phyloP scores from a whole-genome alignment of 2,329 filamentous ascomycete genomes.

The Fusarium sp. region DNA sequence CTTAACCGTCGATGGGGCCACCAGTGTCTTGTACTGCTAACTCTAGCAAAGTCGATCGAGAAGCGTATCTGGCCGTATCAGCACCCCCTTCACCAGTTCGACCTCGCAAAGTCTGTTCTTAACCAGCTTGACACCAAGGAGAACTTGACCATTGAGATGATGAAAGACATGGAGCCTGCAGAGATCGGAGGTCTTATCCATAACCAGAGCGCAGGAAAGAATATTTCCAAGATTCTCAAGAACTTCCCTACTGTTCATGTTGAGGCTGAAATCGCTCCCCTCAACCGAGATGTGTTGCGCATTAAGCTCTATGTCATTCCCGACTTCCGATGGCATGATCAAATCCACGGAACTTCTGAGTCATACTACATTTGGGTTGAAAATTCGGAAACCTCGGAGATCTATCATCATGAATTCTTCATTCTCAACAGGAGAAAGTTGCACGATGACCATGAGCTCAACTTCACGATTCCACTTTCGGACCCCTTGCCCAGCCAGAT shows the following conservation, averaged over 20 bases:
- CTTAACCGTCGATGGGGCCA: slow-evolving; percentile 96
- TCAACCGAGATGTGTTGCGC: slow-evolving; percentile 95
- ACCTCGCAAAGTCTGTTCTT: slow-evolving; percentile 85
- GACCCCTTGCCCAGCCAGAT: slow-evolving; percentile 96
- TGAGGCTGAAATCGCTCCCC: slow-evolving; percentile 92
- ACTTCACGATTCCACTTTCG: slow-evolving; percentile 95
- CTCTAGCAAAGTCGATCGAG: slow-evolving; percentile 96
- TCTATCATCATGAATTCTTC: slow-evolving; percentile 98
- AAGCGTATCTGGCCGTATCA: slow-evolving; percentile 95
- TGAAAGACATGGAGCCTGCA: slow-evolving; percentile 92
- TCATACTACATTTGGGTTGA: slow-evolving; percentile 99
- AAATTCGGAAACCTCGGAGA: slow-evolving; percentile 96
- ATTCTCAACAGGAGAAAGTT: slow-evolving; percentile 91
- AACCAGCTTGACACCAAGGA: slow-evolving; percentile 88
- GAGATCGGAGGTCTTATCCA: slow-evolving; percentile 94
- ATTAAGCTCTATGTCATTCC: slow-evolving; percentile 88
- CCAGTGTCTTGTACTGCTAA: slow-evolving; percentile 91
- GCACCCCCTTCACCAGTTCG: slow-evolving; percentile 95
- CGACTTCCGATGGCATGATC: slow-evolving; percentile 95
- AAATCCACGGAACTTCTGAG: slow-evolving; percentile 92
- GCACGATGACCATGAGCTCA: slow-evolving; percentile 95
- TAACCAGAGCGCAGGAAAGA: slow-evolving; percentile 87
- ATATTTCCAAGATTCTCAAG: slow-evolving; percentile 83
- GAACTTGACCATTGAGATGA: slow-evolving; percentile 79
- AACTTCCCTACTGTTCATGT: slow-evolving; percentile 94